These are phyloP conservation scores for Aspergillus ruber DNA, from an alignment of 2,329 filamentous ascomycete species.

Conservation along the genomic window DNA sequence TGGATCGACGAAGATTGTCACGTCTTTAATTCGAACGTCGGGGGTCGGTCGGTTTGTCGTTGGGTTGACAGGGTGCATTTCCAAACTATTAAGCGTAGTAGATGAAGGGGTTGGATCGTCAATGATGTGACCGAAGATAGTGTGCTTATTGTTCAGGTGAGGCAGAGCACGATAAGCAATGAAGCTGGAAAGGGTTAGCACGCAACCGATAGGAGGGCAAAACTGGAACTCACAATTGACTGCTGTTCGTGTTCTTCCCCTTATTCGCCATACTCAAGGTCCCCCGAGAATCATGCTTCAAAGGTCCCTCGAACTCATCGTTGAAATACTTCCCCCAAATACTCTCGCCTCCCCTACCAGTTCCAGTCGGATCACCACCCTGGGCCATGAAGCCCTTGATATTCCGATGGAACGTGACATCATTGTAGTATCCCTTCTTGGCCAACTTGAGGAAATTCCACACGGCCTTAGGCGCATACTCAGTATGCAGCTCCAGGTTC, in stretches of 20 bases:
- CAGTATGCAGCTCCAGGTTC: constrained; percentile 83
- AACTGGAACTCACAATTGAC: constrained; percentile 57
- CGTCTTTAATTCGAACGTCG: constrained; percentile 73
- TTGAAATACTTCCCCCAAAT: constrained; percentile 93
- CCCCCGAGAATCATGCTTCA: constrained; percentile 75
- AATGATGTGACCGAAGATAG: constrained; percentile 85
- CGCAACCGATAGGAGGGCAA: neutral
- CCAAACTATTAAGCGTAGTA: constrained; percentile 60
- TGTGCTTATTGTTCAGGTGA: constrained; percentile 92
- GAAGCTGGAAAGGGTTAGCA: constrained; percentile 49
- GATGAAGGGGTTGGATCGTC: constrained; percentile 52
- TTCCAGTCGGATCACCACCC: constrained; percentile 88
- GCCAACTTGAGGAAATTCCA: constrained; percentile 93
- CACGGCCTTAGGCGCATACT: constrained; percentile 84
- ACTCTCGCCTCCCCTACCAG: constrained; percentile 79
- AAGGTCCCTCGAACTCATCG: constrained; percentile 85
- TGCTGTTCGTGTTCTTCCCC: constrained; percentile 94
- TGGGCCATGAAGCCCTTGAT: constrained; percentile 98
- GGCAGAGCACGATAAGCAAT: constrained; percentile 78
- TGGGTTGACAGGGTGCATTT: constrained; percentile 66
- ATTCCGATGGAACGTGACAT: constrained; percentile 82
- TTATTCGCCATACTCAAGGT: constrained; percentile 96
- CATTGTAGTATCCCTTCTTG: constrained; percentile 83
- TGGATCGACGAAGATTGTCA: constrained; percentile 84
- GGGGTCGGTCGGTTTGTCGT: constrained; percentile 67